Evolutionary conservation across 108 stramenopile species (phyloP).

Genomic region (Nitzschia putrida): DNA sequence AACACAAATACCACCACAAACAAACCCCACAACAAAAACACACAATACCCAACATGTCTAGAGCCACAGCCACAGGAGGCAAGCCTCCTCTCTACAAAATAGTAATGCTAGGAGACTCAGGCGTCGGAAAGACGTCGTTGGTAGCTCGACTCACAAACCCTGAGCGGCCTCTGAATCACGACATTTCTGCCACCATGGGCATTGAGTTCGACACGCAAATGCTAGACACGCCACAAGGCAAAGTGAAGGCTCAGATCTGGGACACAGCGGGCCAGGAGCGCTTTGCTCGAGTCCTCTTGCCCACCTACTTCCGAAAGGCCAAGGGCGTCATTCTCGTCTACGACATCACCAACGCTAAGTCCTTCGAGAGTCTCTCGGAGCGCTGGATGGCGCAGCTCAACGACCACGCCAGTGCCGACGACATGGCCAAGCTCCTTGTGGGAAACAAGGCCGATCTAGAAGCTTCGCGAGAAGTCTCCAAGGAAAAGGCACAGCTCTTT

Average conservation of each 20-base stretch:
- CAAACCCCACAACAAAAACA: neutral
- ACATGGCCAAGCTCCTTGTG: slow-evolving; percentile 82
- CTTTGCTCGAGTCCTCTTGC: slow-evolving; percentile 85
- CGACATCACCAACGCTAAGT: slow-evolving; percentile 84
- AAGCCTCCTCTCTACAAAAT: slow-evolving; percentile 93
- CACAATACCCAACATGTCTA: slow-evolving; percentile 38
- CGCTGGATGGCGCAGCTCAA: slow-evolving; percentile 88
- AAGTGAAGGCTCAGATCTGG: slow-evolving; percentile 94
- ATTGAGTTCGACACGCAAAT: slow-evolving; percentile 95
- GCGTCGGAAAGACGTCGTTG: slow-evolving; percentile 88
- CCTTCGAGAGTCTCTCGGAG: slow-evolving; percentile 73
- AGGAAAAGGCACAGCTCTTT: slow-evolving; percentile 77
- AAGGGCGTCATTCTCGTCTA: slow-evolving; percentile 91
- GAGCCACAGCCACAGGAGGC: slow-evolving; percentile 78
- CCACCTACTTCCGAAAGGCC: slow-evolving; percentile 91
- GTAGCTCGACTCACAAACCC: slow-evolving; percentile 88
- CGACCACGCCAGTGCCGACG: slow-evolving; percentile 81
- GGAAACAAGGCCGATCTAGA: slow-evolving; percentile 89
- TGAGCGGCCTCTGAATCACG: slow-evolving; percentile 83
- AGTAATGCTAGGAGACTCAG: slow-evolving; percentile 93
- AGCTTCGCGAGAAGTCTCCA: slow-evolving; percentile 67
- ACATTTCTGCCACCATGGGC: slow-evolving; percentile 92
- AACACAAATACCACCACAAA: neutral
- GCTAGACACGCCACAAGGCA: slow-evolving; percentile 87
- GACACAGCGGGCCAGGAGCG: slow-evolving; percentile 93